Evolutionary conservation across 352 stramenopile species (phyloP).

Genomic region (Chrysophaeum taylorii): DNA sequence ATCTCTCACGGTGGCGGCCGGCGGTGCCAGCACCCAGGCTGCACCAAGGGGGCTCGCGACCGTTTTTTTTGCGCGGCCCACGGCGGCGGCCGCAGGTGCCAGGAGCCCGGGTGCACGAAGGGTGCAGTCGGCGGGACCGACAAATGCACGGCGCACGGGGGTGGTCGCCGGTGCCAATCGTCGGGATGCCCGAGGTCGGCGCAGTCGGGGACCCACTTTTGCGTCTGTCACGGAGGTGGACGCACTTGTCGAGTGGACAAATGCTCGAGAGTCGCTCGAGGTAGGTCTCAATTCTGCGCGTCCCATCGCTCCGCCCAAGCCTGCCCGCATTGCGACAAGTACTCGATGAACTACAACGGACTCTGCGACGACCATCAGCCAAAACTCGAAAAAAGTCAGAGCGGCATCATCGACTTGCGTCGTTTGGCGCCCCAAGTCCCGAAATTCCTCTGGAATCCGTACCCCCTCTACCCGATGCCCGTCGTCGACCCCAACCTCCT

Average conservation of each 20-base stretch:
- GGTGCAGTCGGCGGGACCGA: conserved; percentile 60
- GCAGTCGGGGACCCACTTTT: conserved; percentile 66
- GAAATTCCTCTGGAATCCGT: too few relatives aligned
- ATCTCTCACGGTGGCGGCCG: conserved; percentile 69
- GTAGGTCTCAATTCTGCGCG: background rate
- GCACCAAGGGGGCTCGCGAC: conserved; percentile 68
- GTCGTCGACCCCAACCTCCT: too few relatives aligned
- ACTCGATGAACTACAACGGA: too few relatives aligned
- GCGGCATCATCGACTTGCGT: too few relatives aligned
- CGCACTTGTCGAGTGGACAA: background rate
- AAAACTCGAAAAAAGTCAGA: too few relatives aligned
- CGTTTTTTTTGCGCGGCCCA: conserved; percentile 68
- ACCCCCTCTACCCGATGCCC: too few relatives aligned
- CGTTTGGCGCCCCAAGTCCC: too few relatives aligned
- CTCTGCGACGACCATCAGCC: too few relatives aligned
- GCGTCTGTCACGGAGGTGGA: conserved; percentile 69
- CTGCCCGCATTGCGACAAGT: too few relatives aligned
- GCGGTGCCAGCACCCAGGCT: conserved; percentile 62
- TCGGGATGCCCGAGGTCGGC: conserved; percentile 61
- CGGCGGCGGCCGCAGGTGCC: conserved; percentile 62
- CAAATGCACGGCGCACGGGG: conserved; percentile 67
- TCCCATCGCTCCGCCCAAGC: too few relatives aligned
- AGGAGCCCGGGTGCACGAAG: conserved; percentile 56
- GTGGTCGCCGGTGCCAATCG: conserved; percentile 48
- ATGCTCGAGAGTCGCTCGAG: background rate